Base-by-base conservation (phyloP, 306 rosid genomes). In the Benincasa hispida region DNA sequence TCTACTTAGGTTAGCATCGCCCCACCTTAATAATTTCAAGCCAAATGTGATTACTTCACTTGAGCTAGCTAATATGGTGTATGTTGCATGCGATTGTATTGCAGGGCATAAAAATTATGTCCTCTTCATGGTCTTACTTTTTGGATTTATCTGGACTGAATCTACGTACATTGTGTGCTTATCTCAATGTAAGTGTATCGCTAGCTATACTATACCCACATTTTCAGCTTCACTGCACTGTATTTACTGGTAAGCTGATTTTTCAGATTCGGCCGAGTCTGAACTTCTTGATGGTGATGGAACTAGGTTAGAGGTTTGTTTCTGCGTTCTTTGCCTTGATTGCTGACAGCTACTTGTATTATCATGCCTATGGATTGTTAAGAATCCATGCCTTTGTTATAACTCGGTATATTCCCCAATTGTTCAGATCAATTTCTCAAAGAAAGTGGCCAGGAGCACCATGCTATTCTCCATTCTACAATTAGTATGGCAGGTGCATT, bases 71-170 rank as follows among this genome's bases (percentile, higher is more conserved):
- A 47, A 45, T 24, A 45, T 78, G 77, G 62, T 48, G 48, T 19
- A 55, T 12, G 22, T 54, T 41, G 51, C 77, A 19, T 15, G 11
- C 30, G 41, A 1, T 85, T 83, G 73, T 30, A 48, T 48, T 84
- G 78, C 82, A 87, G 90, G 88, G 30, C 83, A 84, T 45, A 82
- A 81, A 62, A 87, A 87, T 81, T 69, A 78, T 74, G 77, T 22
- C 37, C 81, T 80, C 59, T 87, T 87, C 82, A 63, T 84, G 60
- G 73, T 81, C 78, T 88, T 87, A 79, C 77, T 87, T 60, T 10
- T 81, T 79, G 90, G 85, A 51, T 80, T 84, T 62, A 53, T 87
- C 41, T 41, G 74, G 58, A 76, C 82, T 4, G 88, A 87, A 74
- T 82, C 86, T 72, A 80, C 87, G 60, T 87, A 84, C 65, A 7